A percentile compares a stretch with the other conserved stretches of the same genome.
These are phyloP conservation scores for Coniosporium apollinis DNA, from an alignment of 495 filamentous ascomycete species.

Conservation along the genomic window DNA sequence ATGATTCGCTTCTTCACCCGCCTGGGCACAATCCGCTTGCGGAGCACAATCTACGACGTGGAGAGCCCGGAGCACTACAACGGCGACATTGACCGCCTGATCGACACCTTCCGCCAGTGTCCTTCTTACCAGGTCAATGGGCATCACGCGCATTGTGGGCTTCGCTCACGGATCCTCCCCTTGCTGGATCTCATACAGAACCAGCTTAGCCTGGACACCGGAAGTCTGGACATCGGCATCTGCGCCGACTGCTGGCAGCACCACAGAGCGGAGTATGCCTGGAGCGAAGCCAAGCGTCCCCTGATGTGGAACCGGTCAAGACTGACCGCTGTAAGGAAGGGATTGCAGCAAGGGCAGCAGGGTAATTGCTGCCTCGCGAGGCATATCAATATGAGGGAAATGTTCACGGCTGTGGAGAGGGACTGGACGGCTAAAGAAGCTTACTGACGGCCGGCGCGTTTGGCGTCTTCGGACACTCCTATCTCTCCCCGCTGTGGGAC, in stretches of 20 bases:
- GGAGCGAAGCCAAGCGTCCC: conserved; percentile 21
- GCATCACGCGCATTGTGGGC: conserved; percentile 62
- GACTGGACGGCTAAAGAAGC: conserved; percentile 33
- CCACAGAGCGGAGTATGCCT: conserved; percentile 15
- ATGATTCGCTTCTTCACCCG: conserved; percentile 61
- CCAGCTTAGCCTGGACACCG: conserved; percentile 9
- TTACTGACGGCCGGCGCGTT: too few species aligned
- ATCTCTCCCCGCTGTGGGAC: too few species aligned
- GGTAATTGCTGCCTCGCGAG: conserved; percentile 10
- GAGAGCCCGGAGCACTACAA: conserved; percentile 19
- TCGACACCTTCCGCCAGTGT: conserved; percentile 40
- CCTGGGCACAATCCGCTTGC: conserved; percentile 24
- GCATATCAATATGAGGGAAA: conserved; percentile 21
- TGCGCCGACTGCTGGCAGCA: conserved; percentile 29
- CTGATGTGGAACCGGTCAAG: conserved; percentile 17
- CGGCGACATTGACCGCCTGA: conserved; percentile 33
- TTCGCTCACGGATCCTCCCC: conserved; percentile 48
- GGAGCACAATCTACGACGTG: conserved; percentile 20
- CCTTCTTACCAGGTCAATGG: conserved; percentile 67
- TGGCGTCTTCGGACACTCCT: too few species aligned
- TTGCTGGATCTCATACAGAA: conserved; percentile 47
- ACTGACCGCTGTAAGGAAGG: too few species aligned
- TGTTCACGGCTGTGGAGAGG: conserved; percentile 43
- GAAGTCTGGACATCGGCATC: conserved; percentile 27
- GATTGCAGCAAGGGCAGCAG: too few species aligned